Percentiles rank a stretch among this genome's conserved stretches.
These are phyloP conservation scores for Dothideomycetes sp. DNA, from an alignment of 2,329 filamentous ascomycete species.

Conservation along the genomic window DNA sequence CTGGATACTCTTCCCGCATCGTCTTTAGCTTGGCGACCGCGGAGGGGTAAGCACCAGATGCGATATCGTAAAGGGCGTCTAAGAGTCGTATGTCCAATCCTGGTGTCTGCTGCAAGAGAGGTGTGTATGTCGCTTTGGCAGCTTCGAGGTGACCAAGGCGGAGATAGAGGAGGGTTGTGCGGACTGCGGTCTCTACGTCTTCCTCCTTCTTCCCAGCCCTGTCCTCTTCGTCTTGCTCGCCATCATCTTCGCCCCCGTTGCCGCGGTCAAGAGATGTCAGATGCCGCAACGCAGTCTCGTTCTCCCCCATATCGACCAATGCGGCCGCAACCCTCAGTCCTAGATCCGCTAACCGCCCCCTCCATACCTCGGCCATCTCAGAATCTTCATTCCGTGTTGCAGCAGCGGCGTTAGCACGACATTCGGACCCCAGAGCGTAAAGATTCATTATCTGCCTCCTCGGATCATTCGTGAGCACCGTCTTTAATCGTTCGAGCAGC, in stretches of 20 bases:
- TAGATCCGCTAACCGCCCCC: constrained; percentile 59
- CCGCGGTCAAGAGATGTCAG: constrained; percentile 47
- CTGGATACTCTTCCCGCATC: constrained; percentile 34
- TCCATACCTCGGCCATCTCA: constrained; percentile 56
- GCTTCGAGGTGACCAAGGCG: constrained; percentile 62
- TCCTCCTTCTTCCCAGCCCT: not conserved
- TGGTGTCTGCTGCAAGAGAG: not conserved
- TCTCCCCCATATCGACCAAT: constrained; percentile 76
- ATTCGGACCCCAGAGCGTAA: constrained; percentile 58
- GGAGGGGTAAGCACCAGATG: constrained; percentile 58
- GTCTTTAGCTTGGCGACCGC: constrained; percentile 53
- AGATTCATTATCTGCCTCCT: constrained; percentile 79
- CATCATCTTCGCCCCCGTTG: constrained; percentile 30
- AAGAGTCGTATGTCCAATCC: constrained; percentile 25
- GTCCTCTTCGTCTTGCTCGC: constrained; percentile 9
- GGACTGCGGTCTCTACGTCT: constrained; percentile 18
- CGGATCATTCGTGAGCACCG: constrained; percentile 75
- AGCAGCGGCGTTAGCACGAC: constrained; percentile 14
- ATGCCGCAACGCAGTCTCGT: constrained; percentile 67
- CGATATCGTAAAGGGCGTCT: constrained; percentile 62
- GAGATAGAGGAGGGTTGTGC: constrained; percentile 58
- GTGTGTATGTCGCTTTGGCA: constrained; percentile 21
- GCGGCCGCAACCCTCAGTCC: constrained; percentile 55
- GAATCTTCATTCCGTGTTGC: constrained; percentile 40
- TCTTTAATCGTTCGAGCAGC: constrained; percentile 72